phyloP scores from a whole-genome alignment of 176 grass and related monocot genomes.

The Alopecurus myosuroides region DNA sequence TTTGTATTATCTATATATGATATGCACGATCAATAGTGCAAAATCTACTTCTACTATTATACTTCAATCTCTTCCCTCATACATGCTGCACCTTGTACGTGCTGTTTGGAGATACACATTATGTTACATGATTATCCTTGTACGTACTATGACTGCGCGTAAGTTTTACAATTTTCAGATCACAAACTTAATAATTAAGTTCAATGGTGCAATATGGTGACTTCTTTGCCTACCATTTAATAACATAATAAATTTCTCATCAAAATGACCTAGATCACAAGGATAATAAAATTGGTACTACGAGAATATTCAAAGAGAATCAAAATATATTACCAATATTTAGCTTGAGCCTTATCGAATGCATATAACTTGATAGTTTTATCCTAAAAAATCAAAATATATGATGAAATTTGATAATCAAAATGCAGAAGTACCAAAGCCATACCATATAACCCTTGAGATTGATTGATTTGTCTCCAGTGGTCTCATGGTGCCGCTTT shows the following conservation, averaged over 20 bases:
- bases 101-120: background rate
- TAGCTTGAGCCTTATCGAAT: background rate
- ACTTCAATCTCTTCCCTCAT: background rate
- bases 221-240: background rate
- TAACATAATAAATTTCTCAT: background rate
- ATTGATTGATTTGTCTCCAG: conserved; percentile 80
- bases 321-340: background rate
- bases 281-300: background rate
- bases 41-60: background rate
- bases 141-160: background rate
- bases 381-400: conserved; percentile 12
- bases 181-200: background rate
- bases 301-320: background rate
- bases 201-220: background rate
- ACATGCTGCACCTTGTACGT: background rate
- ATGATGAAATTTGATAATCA: conserved; percentile 2
- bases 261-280: background rate
- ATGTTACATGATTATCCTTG: background rate
- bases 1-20: background rate
- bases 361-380: background rate
- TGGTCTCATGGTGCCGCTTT: conserved; percentile 61
- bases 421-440: conserved; percentile 21
- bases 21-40: background rate
- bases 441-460: conserved; percentile 95
- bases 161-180: background rate